These are phyloP conservation scores for Phytophthora podocarpi DNA, from an alignment of 352 stramenopile genomes.

Conservation along the genomic window DNA sequence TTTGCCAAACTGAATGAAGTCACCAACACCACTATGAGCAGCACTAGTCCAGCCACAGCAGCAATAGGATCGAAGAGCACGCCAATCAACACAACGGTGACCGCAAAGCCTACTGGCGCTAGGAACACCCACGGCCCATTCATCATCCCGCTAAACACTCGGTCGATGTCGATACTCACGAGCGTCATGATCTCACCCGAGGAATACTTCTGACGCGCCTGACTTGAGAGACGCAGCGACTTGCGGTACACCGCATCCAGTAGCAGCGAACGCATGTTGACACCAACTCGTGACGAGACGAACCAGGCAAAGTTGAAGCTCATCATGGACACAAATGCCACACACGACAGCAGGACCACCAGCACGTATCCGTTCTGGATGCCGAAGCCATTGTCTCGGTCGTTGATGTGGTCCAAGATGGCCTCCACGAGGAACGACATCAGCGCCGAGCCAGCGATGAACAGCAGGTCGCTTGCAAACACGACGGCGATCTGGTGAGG, in stretches of 20 bases:
- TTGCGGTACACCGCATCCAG: conserved; percentile 65
- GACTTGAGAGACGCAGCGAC: conserved; percentile 47
- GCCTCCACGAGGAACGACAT: conserved; percentile 29
- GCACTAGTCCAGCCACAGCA: conserved; percentile 19
- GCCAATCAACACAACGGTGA: conserved; percentile 36
- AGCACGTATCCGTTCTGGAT: conserved; percentile 31
- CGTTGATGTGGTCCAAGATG: conserved; percentile 34
- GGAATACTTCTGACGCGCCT: conserved; percentile 43
- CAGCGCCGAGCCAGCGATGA: conserved; percentile 21
- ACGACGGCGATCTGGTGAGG: conserved; percentile 18
- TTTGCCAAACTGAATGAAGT: conserved; percentile 26
- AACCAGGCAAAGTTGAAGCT: conserved; percentile 55
- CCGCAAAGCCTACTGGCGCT: conserved; percentile 25
- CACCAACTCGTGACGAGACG: conserved; percentile 44
- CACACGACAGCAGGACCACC: conserved; percentile 29
- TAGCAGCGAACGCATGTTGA: conserved; percentile 50
- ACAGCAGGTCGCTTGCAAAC: conserved; percentile 24
- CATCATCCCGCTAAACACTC: conserved; percentile 55
- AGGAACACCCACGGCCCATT: conserved; percentile 44
- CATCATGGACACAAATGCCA: conserved; percentile 40
- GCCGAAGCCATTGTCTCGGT: conserved; percentile 24
- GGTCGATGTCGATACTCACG: conserved; percentile 56
- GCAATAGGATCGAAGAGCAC: conserved; percentile 30
- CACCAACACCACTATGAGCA: conserved; percentile 9
- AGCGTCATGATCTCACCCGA: conserved; percentile 71